Base-by-base conservation (phyloP, 129 eudicot species). In the Artemisia argyi region DNA sequence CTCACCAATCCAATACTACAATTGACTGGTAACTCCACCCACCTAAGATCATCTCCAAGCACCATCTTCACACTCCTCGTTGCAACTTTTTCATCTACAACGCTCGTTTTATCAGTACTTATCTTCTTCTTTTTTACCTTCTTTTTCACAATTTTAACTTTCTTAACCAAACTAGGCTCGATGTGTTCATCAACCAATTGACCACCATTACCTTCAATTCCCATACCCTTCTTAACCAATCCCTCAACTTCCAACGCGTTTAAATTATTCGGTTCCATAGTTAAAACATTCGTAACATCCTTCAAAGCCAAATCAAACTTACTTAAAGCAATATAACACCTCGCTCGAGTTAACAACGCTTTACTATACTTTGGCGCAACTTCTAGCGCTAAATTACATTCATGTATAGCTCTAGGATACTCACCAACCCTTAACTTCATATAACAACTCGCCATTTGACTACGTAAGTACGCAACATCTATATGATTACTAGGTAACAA, bases 381-480 rank as follows among this genome's bases (percentile, higher is more conserved):
- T 61, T 92, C 91, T 71, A 92, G 96, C 18, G 96, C 98, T 76
- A 89, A 73, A 78, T 92, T 92, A 63, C 98, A 92, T 65, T 92
- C 95, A 51, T 76, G 73, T 65, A 92, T 88, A 4, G 98, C 98
- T 74, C 95, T 85, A 0, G 98, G 98, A 22, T 83, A 89, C 80
- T 92, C 98, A 16, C 84, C 84, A 24, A 89, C 59, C 3, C 98
- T 96, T 87, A 92, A 81, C 52, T 85, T 89, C 98, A 92, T 92
- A 79, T 86, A 92, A 69, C 98, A 92, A 77, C 62, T 74, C 14
- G 96, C 98, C 92, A 92, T 87, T 73, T 82, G 87, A 52, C 82
- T 86, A 42, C 81, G 79, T 77, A 92, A 69, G 75, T 80, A 59
- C 0, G 98, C 95, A 53, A 89, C 86, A 81, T 92, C 98, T 17